Base-by-base conservation (phyloP, 345 rosid species). In the Aquilaria sinensis region DNA sequence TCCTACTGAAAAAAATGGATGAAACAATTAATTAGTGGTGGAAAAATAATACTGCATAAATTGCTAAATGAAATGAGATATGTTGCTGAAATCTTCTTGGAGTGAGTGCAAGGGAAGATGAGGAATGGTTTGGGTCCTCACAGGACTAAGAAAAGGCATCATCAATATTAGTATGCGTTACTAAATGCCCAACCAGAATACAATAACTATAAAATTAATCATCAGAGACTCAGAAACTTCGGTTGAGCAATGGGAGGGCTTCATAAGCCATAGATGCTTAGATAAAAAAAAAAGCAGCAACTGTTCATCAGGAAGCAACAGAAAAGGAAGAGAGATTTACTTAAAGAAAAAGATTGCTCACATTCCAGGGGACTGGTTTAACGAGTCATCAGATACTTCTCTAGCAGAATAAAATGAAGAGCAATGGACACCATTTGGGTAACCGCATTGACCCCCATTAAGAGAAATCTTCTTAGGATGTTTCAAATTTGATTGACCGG, bases 1-100 rank as follows among this genome's bases (percentile, higher is more conserved):
- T 79, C 77, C 95, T 85, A 56, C 61, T 13, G 37, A 56, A 65
- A 31, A 69, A 46, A 54, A 59, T 45, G 15, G 34, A 31, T 7
- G 23, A 59, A 67, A 37, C 5, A 37, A 5, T 37, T 37, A 37
- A 37, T 37, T 37, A 37, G 43, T 37, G 43, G 43, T 37, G 43
- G 43, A 37, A 37, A 9, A 37, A 1, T 9, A 37, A 37, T 37
- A 37, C 43, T 37, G 43, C 43, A 37, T 37, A 37, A 5, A 37
- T 1, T 9, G 7, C 43, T 37, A 37, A 37, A 37, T 9, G 43
- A 37, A 37, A 37, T 37, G 43, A 37, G 8, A 37, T 37, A 5
- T 37, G 43, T 37, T 37, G 5, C 43, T 37, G 7, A 37, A 37
- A 5, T 37, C 43, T 37, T 37, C 43, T 37, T 37, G 5, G 5